These are phyloP conservation scores for Coemansia umbellata DNA, from an alignment of 192 early-diverging fungal species.

Conservation along the genomic window DNA sequence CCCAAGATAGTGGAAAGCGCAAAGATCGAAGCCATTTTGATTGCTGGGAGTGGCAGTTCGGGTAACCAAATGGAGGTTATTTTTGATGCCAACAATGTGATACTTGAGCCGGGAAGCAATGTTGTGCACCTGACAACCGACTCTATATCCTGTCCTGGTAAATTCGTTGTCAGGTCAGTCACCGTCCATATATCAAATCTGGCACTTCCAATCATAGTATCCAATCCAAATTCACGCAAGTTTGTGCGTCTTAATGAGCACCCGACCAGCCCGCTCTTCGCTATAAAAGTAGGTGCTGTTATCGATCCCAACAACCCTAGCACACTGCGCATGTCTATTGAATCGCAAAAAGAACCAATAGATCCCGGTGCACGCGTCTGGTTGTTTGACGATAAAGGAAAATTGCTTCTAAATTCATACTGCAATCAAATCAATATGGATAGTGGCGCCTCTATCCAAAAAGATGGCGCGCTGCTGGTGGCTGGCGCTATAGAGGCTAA, in stretches of 20 bases:
- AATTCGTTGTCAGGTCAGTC: conserved; percentile 16
- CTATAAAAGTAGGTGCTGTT: neutral
- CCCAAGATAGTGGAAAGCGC: neutral
- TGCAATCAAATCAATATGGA: neutral
- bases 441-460: neutral
- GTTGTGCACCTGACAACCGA: conserved; percentile 11
- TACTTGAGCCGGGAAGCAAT: conserved; percentile 3
- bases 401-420: conserved; percentile 4
- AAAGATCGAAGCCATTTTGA: conserved; percentile 15
- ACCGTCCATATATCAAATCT: conserved; percentile 12
- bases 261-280: conserved; percentile 1
- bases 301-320: neutral
- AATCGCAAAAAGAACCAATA: neutral
- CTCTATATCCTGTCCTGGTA: conserved; percentile 30
- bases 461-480: conserved; percentile 12
- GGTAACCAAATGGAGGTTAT: conserved; percentile 19
- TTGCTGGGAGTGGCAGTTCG: neutral
- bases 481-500: conserved; percentile 1
- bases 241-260: conserved; percentile 23
- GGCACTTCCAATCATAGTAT: conserved; percentile 3
- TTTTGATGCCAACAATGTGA: conserved; percentile 5
- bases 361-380: conserved; percentile 21
- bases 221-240: conserved; percentile 9
- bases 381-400: conserved; percentile 11
- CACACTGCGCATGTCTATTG: conserved; percentile 8